Evolutionary conservation across 495 filamentous ascomycete species (phyloP).

Genomic region (Podospora appendiculata): DNA sequence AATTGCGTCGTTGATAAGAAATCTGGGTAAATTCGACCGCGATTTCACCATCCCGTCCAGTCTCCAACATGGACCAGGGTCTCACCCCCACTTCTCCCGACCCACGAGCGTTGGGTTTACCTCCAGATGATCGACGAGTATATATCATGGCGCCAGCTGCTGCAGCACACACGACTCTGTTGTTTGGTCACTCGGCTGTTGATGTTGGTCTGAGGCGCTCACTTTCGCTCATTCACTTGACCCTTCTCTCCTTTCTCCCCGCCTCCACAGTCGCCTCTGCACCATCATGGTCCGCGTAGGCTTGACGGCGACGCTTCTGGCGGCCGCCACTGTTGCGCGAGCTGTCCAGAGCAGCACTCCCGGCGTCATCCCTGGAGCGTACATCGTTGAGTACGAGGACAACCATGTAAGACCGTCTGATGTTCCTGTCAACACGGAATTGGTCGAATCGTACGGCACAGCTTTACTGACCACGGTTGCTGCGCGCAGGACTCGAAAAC

Average conservation of each 20-base stretch:
- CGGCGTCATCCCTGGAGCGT: constrained; percentile 30
- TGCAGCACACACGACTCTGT: neutral
- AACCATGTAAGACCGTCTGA: constrained; percentile 27
- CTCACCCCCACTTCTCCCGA: neutral
- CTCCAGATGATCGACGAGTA: neutral
- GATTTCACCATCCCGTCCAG: constrained; percentile 5
- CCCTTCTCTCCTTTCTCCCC: neutral
- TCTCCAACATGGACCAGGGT: neutral
- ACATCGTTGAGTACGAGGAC: constrained; percentile 43
- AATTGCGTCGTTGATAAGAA: constrained; percentile 18
- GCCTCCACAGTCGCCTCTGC: neutral
- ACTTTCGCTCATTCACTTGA: neutral
- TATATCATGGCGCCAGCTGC: constrained; percentile 7
- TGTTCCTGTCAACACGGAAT: too few species aligned
- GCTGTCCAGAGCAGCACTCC: constrained; percentile 17
- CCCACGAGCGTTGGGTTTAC: neutral
- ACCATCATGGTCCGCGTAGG: constrained; percentile 19
- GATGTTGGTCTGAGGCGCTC: constrained; percentile 7
- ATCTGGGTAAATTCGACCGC: constrained; percentile 24
- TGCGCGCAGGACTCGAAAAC: constrained; percentile 26
- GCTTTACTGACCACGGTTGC: too few species aligned
- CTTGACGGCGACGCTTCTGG: constrained; percentile 24
- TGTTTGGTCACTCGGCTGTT: constrained; percentile 4
- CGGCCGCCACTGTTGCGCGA: constrained; percentile 20
- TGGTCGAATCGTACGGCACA: too few species aligned